A percentile compares a stretch with the other conserved stretches of the same genome.
Conservation (phyloP, 176 grass and related monocot genomes). For the Microstegium vimineum region DNA sequence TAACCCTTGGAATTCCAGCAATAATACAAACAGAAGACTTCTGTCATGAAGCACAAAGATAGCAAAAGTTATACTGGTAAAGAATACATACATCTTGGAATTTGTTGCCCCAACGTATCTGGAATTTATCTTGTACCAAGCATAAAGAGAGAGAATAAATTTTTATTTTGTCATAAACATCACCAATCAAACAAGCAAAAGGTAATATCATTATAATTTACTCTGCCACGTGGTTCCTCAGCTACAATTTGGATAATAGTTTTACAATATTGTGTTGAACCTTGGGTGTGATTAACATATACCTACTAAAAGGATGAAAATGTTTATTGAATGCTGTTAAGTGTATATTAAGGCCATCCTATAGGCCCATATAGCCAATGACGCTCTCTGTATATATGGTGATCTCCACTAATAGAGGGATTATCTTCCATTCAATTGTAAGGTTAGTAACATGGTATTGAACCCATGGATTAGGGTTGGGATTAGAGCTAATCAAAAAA, state of each 20-base stretch:
- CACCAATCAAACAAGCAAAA: background rate
- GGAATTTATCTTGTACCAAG: background rate
- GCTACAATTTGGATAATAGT: background rate
- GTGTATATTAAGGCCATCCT: too few species aligned
- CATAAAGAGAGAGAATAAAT: background rate
- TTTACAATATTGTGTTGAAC: background rate
- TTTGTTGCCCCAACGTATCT: background rate
- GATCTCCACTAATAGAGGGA: too few species aligned
- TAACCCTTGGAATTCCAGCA: background rate
- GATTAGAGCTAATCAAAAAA: too few species aligned
- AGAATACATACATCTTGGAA: slow-evolving; percentile 3
- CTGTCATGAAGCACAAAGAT: background rate
- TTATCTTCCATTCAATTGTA: too few species aligned
- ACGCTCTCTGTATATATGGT: too few species aligned
- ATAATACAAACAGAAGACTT: background rate
- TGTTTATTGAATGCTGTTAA: background rate
- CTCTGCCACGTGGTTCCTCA: background rate
- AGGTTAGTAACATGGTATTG: too few species aligned
- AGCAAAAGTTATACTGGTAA: background rate
- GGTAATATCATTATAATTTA: background rate
- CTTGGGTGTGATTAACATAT: background rate
- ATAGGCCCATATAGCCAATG: too few species aligned
- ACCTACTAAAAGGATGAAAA: background rate
- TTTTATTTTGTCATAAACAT: background rate
- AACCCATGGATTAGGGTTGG: too few species aligned